phyloP scores from a whole-genome alignment of 495 filamentous ascomycete species.

The Neohortaea acidophila region DNA sequence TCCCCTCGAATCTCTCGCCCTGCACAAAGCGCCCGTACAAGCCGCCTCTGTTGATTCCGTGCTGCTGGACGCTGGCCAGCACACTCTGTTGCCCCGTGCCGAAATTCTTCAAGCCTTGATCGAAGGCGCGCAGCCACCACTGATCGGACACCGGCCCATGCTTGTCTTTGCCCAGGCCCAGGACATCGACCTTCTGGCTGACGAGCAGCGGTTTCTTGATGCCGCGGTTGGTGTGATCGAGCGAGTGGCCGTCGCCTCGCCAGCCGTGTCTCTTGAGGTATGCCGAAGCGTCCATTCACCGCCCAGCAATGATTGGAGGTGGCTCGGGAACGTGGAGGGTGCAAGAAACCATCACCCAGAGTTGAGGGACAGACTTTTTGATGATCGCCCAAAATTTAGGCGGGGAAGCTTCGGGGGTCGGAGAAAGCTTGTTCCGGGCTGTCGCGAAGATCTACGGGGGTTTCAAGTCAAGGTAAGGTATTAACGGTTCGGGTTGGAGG shows the following conservation, averaged over 20 bases:
- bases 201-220: constrained; percentile 29
- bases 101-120: constrained; percentile 26
- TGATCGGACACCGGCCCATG: constrained; percentile 23
- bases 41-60: constrained; percentile 32
- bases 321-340: too few relatives aligned
- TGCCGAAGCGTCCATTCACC: constrained; percentile 26
- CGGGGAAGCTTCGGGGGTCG: too few relatives aligned
- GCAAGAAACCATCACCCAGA: too few relatives aligned
- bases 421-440: too few relatives aligned
- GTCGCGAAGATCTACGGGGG: too few relatives aligned
- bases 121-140: constrained; percentile 31
- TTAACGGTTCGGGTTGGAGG: too few relatives aligned
- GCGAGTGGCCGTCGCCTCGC: constrained; percentile 28
- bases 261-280: constrained; percentile 27
- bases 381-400: too few relatives aligned
- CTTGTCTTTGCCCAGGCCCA: constrained; percentile 28
- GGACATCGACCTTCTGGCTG: constrained; percentile 25
- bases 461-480: too few relatives aligned
- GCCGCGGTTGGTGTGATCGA: constrained; percentile 23
- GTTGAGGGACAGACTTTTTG: too few relatives aligned
- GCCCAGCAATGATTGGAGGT: too few relatives aligned
- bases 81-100: constrained; percentile 24
- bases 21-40: constrained; percentile 71
- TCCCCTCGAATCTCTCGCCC: constrained; percentile 58
- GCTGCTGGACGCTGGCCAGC: constrained; percentile 21